phyloP scores from a whole-genome alignment of 2,329 filamentous ascomycete genomes.

The Fusarium sp. region DNA sequence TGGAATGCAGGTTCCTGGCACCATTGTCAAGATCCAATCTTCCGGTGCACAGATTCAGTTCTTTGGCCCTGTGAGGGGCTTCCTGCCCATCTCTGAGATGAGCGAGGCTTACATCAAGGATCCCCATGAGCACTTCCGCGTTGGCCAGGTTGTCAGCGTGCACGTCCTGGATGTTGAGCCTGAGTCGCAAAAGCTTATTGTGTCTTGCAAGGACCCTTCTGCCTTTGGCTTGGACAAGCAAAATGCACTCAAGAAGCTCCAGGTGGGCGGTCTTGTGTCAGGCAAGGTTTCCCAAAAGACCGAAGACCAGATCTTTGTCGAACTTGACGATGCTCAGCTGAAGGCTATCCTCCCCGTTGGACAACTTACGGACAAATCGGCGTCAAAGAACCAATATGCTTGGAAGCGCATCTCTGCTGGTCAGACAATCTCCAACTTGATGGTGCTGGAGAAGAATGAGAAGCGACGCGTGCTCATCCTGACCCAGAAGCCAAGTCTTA shows the following conservation, averaged over 20 bases:
- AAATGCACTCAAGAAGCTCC: conserved; percentile 78
- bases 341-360: conserved; percentile 81
- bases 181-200: conserved; percentile 77
- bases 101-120: conserved; percentile 96
- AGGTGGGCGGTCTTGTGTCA: conserved; percentile 79
- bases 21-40: conserved; percentile 82
- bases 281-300: conserved; percentile 87
- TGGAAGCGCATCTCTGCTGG: conserved; percentile 87
- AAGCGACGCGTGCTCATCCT: conserved; percentile 80
- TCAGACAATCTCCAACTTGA: conserved; percentile 82
- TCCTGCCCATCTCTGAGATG: conserved; percentile 95
- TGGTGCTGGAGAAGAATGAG: conserved; percentile 88
- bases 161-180: conserved; percentile 86
- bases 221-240: conserved; percentile 82
- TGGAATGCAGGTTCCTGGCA: conserved; percentile 85
- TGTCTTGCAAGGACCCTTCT: conserved; percentile 92
- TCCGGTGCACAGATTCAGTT: conserved; percentile 93
- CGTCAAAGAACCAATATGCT: conserved; percentile 79
- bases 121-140: conserved; percentile 87
- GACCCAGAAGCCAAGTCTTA: conserved; percentile 84
- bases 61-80: conserved; percentile 85
- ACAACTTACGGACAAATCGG: conserved; percentile 87
- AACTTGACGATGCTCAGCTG: conserved; percentile 78
- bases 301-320: conserved; percentile 79
- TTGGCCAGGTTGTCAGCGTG: conserved; percentile 91